Conservation (phyloP, 495 filamentous ascomycete genomes). For the Podospora conica region DNA sequence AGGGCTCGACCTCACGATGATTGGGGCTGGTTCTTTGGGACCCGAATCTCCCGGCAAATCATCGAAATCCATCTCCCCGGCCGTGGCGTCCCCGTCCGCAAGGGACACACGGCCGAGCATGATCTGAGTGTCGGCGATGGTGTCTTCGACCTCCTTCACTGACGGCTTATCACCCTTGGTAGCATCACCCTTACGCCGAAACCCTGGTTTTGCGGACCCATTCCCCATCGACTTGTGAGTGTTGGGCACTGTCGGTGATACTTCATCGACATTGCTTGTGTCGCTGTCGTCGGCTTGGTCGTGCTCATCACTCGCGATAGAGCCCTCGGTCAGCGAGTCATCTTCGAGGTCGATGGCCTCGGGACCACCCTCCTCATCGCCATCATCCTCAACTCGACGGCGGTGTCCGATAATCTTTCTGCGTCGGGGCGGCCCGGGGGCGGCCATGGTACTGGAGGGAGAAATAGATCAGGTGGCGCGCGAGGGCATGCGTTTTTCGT, state of each 20-base stretch:
- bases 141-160: conserved; percentile 33
- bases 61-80: conserved; percentile 61
- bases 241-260: conserved; percentile 45
- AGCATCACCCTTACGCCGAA: conserved; percentile 32
- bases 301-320: conserved; percentile 65
- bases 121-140: conserved; percentile 65
- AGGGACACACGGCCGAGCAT: conserved; percentile 83
- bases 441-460: conserved; percentile 23
- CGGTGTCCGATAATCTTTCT: conserved; percentile 71
- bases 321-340: conserved; percentile 78
- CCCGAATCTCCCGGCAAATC: conserved; percentile 37
- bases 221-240: conserved; percentile 30
- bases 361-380: conserved; percentile 63
- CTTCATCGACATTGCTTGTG: conserved; percentile 58
- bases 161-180: conserved; percentile 30
- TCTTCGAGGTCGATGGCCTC: conserved; percentile 65
- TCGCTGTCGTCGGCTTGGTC: conserved; percentile 78
- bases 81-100: conserved; percentile 48
- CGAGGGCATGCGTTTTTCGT: neutral
- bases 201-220: conserved; percentile 37
- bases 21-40: conserved; percentile 33
- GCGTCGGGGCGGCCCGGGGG: conserved; percentile 42
- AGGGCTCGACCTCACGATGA: conserved; percentile 42
- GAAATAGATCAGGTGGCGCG: neutral
- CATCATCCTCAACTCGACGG: conserved; percentile 74